These are phyloP conservation scores for Lavandula angustifolia DNA, from an alignment of 257 asterid species.

Conservation along the genomic window DNA sequence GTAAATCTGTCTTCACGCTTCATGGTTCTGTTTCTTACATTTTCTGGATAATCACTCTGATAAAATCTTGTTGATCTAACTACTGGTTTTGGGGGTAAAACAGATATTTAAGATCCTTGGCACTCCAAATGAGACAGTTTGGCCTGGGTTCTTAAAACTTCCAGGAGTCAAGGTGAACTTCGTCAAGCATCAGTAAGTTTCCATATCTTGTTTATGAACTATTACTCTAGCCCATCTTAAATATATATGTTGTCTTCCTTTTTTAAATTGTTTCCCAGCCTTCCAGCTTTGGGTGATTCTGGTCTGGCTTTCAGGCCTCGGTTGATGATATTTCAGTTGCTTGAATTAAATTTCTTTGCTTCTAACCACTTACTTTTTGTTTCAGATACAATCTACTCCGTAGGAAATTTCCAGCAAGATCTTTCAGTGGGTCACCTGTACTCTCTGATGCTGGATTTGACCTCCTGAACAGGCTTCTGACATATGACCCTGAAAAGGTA, in stretches of 20 bases:
- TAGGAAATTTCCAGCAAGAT: constrained; percentile 61
- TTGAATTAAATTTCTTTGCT: constrained; percentile 35
- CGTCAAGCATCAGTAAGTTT: constrained; percentile 80
- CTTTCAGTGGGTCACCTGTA: constrained; percentile 73
- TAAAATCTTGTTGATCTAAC: constrained; percentile 18
- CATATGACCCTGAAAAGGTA: constrained; percentile 81
- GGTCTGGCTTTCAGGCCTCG: constrained; percentile 84
- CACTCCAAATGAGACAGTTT: constrained; percentile 73
- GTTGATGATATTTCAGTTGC: constrained; percentile 54
- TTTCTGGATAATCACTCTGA: not conserved
- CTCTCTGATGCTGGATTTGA: constrained; percentile 87
- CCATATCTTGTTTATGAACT: constrained; percentile 33
- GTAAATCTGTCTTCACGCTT: constrained; percentile 38
- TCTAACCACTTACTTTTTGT: constrained; percentile 46
- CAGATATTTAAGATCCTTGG: constrained; percentile 84
- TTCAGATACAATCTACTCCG: constrained; percentile 72
- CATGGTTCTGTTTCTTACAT: not conserved
- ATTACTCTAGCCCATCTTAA: constrained; percentile 17
- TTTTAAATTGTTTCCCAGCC: constrained; percentile 93
- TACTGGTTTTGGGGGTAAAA: constrained; percentile 24
- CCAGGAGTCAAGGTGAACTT: constrained; percentile 83
- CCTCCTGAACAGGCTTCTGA: constrained; percentile 76
- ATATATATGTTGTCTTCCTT: constrained; percentile 52
- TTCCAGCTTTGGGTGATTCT: constrained; percentile 95
- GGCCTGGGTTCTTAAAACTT: constrained; percentile 87